These are phyloP conservation scores for Gomphus sp. DNA, from an alignment of 1,284 basidiomycete species.

Conservation along the genomic window DNA sequence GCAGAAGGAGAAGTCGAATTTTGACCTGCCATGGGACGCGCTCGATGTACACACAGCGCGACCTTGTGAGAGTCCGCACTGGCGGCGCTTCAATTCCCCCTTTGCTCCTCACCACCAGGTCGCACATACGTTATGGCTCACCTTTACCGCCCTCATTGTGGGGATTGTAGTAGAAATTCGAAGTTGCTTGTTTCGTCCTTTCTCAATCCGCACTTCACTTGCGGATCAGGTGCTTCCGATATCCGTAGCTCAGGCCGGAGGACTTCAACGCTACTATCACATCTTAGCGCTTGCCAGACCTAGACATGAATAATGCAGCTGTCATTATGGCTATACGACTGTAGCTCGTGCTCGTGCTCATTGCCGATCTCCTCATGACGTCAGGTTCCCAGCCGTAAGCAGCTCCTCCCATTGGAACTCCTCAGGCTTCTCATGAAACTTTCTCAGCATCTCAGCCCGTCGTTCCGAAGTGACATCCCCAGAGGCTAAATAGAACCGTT, in stretches of 20 bases:
- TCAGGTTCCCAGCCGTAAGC: neutral
- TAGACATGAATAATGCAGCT: neutral
- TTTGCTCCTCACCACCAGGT: neutral
- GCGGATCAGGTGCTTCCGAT: neutral
- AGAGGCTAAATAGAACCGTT: slow-evolving; percentile 75
- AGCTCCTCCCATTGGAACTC: slow-evolving; percentile 66
- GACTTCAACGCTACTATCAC: neutral
- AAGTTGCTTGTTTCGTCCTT: neutral
- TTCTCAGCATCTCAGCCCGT: slow-evolving; percentile 41
- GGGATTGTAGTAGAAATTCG: neutral
- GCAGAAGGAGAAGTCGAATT: slow-evolving; percentile 7
- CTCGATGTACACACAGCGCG: neutral
- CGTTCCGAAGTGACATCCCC: slow-evolving; percentile 24
- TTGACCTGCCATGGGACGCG: slow-evolving; percentile 2
- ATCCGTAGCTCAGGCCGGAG: neutral
- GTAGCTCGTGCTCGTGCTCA: neutral
- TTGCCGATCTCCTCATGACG: neutral
- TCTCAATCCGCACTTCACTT: neutral
- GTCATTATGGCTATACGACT: neutral
- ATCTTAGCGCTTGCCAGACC: neutral
- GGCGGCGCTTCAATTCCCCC: slow-evolving; percentile 5
- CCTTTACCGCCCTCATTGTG: neutral
- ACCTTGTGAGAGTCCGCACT: neutral
- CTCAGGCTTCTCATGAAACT: slow-evolving; percentile 65
- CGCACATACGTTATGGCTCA: too few relatives aligned